Evolutionary conservation across 495 filamentous ascomycete genomes (phyloP), one percentile per base, ranked within the genome.

Genomic region (Patellaria atrata): DNA sequence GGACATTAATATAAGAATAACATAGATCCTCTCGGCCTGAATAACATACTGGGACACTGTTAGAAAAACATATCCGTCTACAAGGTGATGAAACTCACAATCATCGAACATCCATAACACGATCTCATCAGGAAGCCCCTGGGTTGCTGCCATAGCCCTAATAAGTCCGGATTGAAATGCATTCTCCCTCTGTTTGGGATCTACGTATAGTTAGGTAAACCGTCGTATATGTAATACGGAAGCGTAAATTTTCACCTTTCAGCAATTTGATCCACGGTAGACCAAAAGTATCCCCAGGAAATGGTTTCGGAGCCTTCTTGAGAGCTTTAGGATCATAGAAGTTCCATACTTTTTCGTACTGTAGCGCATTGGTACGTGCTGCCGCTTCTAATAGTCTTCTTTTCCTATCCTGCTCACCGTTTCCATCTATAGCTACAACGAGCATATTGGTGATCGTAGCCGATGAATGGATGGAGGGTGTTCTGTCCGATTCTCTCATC

Each of bases 101-200:
- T 82, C 72, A 25, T 73, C 59, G 8, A 91, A 58, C 2, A 87
- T 65, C 84, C 84, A 94, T 13, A 61, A 30, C 15, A 83, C 62
- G 13, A 91, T 47, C 36, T 82, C 73, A 33, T 84, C 71, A 1
- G 85, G 75, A 4, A 89, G 56, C 10, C 54, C 33, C 17, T 53
- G 55, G 22, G 60, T 64, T 12, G 51, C 50, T 18, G 76, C 59
- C 13, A 78, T 65, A 39, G 73, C 64, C 41, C 71, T 68, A 1
- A 77, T 59, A 37, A 75, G 64, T 1, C 83, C 83, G 29, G 77
- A 75, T 26, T 81, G 55, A 39, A 91, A 70, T 2, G 68, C 60
- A 43, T 80, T 71, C 23, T 71, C 59, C 27, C 80, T 64, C 27
- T 59, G 53, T 5, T 58, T 56, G 1, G 67, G 50, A 25, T 73